Percentiles rank a stretch among this genome's conserved stretches.
Evolutionary conservation across 805 yeast species (phyloP).

Genomic region (Suhomyces pyralidae): DNA sequence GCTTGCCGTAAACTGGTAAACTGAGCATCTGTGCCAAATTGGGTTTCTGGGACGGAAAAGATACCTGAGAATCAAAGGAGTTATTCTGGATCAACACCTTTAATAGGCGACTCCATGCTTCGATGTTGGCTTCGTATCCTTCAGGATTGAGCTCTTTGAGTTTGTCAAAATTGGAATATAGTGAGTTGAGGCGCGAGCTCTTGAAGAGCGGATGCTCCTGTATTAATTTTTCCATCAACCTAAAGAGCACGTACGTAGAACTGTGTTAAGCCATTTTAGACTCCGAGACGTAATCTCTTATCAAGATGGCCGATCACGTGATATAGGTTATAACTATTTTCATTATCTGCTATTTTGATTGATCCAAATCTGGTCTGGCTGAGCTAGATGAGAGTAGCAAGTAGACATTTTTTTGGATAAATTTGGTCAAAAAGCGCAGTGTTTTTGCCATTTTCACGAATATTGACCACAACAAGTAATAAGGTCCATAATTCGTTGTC

Average conservation of each 20-base stretch:
- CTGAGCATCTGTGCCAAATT: constrained; percentile 17
- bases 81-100: constrained; percentile 16
- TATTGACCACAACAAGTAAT: too few species aligned
- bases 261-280: background rate
- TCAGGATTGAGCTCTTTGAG: constrained; percentile 36
- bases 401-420: too few species aligned
- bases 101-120: constrained; percentile 32
- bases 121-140: constrained; percentile 42
- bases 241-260: background rate
- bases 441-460: too few species aligned
- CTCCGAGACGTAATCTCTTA: background rate
- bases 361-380: too few species aligned
- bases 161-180: constrained; percentile 34
- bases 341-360: too few species aligned
- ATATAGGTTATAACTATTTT: too few species aligned
- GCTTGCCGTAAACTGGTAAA: constrained; percentile 31
- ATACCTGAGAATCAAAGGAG: constrained; percentile 15
- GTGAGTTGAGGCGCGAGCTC: constrained; percentile 28
- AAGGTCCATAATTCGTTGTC: too few species aligned
- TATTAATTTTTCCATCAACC: background rate
- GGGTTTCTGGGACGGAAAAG: constrained; percentile 15
- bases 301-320: background rate
- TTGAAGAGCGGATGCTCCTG: constrained; percentile 18
- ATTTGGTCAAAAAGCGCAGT: too few species aligned
- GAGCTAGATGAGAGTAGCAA: too few species aligned